Percentiles rank a stretch among this genome's conserved stretches.
Evolutionary conservation across 371 early-diverging fungal species (phyloP).

Genomic region (Syncephalastrum sp.): DNA sequence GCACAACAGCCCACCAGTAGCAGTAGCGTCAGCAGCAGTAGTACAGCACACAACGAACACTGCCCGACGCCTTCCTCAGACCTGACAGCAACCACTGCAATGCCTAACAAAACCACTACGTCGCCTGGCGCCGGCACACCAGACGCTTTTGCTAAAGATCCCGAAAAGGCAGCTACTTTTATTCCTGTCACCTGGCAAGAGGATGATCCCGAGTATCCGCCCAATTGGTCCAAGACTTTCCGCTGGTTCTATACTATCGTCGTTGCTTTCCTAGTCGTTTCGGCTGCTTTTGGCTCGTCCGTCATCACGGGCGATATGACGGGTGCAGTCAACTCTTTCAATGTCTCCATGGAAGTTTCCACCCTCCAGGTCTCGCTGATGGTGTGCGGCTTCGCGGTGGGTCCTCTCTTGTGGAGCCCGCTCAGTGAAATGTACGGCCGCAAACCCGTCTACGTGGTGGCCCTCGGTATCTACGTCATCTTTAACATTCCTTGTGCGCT

Average conservation of each 20-base stretch:
- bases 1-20: too few species aligned
- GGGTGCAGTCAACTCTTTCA: slow-evolving; percentile 29
- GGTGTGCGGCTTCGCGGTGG: slow-evolving; percentile 45
- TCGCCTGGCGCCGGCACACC: too few species aligned
- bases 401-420: slow-evolving; percentile 50
- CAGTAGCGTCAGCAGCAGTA: too few species aligned
- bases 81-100: too few species aligned
- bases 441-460: slow-evolving; percentile 32
- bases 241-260: slow-evolving; percentile 35
- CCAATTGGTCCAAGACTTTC: slow-evolving; percentile 32
- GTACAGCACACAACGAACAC: too few species aligned
- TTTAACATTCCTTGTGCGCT: slow-evolving; percentile 48
- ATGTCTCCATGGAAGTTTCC: slow-evolving; percentile 31
- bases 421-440: slow-evolving; percentile 41
- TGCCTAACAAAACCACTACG: too few species aligned
- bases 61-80: too few species aligned
- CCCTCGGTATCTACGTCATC: slow-evolving; percentile 30
- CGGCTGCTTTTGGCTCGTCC: slow-evolving; percentile 44
- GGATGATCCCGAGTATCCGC: slow-evolving; percentile 43
- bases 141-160: background rate
- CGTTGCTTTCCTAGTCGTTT: slow-evolving; percentile 36
- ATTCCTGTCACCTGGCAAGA: slow-evolving; percentile 36
- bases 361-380: slow-evolving; percentile 47
- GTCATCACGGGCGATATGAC: slow-evolving; percentile 31
- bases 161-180: slow-evolving; percentile 18